These are phyloP conservation scores for Rhynchosporium agropyri DNA, from an alignment of 2,329 filamentous ascomycete species.

Conservation along the genomic window DNA sequence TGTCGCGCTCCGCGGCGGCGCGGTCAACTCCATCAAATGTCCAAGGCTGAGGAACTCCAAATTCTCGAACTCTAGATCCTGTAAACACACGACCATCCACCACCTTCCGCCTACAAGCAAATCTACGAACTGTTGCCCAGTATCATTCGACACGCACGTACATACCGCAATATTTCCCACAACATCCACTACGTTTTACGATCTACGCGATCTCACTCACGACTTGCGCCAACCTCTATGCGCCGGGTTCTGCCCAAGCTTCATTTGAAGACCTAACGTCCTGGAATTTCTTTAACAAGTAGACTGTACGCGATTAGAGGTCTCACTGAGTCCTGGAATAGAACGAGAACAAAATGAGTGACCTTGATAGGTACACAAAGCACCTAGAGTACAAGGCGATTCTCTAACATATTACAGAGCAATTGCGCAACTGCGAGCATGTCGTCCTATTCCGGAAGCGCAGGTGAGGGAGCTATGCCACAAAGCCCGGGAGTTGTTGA, in stretches of 20 bases:
- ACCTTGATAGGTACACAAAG: constrained; percentile 79
- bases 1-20: constrained; percentile 5
- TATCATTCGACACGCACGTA: background rate
- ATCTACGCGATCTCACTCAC: constrained; percentile 3
- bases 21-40: constrained; percentile 23
- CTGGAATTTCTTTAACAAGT: background rate
- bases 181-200: background rate
- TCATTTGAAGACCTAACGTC: constrained; percentile 2
- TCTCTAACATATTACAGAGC: constrained; percentile 60
- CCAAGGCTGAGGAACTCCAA: constrained; percentile 25
- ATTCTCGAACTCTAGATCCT: background rate
- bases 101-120: background rate
- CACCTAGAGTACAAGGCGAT: background rate
- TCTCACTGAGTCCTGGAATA: background rate
- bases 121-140: background rate
- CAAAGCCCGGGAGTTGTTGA: constrained; percentile 92
- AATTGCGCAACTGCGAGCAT: constrained; percentile 92
- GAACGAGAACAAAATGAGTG: constrained; percentile 67
- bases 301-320: background rate
- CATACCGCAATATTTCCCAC: background rate
- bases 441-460: constrained; percentile 90
- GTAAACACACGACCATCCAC: constrained; percentile 16
- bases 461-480: constrained; percentile 97
- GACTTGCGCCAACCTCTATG: constrained; percentile 27
- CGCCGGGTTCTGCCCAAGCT: constrained; percentile 26